phyloP scores from a whole-genome alignment of 2,329 filamentous ascomycete species.

The Saccharata proteae region DNA sequence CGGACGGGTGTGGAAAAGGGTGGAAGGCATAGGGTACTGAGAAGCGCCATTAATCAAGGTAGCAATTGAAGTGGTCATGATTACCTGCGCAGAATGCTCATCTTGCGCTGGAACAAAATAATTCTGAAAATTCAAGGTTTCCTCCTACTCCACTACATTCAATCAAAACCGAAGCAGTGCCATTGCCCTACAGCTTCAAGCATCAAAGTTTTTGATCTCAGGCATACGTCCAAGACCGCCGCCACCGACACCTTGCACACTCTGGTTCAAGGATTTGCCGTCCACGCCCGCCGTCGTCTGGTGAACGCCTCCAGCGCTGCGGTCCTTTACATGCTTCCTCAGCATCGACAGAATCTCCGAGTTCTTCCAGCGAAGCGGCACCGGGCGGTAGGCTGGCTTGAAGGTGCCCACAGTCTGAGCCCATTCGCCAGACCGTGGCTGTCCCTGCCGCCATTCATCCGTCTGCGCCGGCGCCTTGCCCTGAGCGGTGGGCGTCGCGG shows the following conservation, averaged over 20 bases:
- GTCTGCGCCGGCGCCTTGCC: slow-evolving; percentile 32
- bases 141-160: background rate
- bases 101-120: too few relatives aligned
- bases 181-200: background rate
- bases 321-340: slow-evolving; percentile 64
- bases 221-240: slow-evolving; percentile 40
- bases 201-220: slow-evolving; percentile 35
- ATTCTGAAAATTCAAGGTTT: too few relatives aligned
- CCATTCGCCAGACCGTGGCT: slow-evolving; percentile 61
- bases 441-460: slow-evolving; percentile 14
- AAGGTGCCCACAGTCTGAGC: slow-evolving; percentile 92
- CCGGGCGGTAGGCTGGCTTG: slow-evolving; percentile 83
- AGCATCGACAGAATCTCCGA: slow-evolving; percentile 69
- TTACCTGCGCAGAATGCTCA: too few relatives aligned
- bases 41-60: too few relatives aligned
- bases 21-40: too few relatives aligned
- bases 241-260: slow-evolving; percentile 21
- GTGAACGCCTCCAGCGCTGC: slow-evolving; percentile 49
- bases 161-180: background rate
- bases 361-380: slow-evolving; percentile 72
- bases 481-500: slow-evolving; percentile 32
- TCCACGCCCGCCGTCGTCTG: slow-evolving; percentile 23
- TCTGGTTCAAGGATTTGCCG: slow-evolving; percentile 20
- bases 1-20: too few relatives aligned
- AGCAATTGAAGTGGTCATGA: too few relatives aligned